phyloP scores from a whole-genome alignment of 345 rosid genomes.

The Citrus sinensis region DNA sequence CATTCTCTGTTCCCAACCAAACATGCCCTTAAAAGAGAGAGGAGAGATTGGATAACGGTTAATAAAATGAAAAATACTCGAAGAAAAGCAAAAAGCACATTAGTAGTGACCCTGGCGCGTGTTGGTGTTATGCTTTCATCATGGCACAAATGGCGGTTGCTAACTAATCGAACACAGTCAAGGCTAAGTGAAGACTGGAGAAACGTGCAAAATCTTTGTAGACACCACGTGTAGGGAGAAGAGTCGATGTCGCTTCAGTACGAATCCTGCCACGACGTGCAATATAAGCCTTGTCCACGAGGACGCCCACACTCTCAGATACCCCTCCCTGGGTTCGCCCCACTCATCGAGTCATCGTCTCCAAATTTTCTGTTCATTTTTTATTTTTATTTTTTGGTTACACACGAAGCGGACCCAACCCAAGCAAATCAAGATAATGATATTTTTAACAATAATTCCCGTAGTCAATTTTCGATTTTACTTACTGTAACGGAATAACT shows the following conservation, averaged over 20 bases:
- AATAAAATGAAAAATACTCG: no score
- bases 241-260: slow-evolving; percentile 11
- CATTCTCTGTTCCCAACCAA: no score
- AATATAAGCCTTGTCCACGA: background rate
- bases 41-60: no score
- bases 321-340: no score
- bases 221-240: slow-evolving; percentile 16
- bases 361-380: no score
- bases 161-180: background rate
- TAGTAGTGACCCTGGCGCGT: no score
- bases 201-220: slow-evolving; percentile 11
- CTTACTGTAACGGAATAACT: background rate
- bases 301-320: background rate
- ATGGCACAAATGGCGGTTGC: background rate
- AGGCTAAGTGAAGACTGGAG: background rate
- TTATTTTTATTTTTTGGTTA: no score
- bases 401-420: no score
- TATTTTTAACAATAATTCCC: no score
- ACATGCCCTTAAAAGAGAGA: background rate
- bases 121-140: background rate
- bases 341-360: no score
- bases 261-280: slow-evolving; percentile 10
- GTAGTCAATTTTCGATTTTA: no score
- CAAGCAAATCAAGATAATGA: no score
- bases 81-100: background rate